These are phyloP conservation scores for Blakeslea trispora DNA, from an alignment of 371 early-diverging fungal genomes.

Conservation along the genomic window DNA sequence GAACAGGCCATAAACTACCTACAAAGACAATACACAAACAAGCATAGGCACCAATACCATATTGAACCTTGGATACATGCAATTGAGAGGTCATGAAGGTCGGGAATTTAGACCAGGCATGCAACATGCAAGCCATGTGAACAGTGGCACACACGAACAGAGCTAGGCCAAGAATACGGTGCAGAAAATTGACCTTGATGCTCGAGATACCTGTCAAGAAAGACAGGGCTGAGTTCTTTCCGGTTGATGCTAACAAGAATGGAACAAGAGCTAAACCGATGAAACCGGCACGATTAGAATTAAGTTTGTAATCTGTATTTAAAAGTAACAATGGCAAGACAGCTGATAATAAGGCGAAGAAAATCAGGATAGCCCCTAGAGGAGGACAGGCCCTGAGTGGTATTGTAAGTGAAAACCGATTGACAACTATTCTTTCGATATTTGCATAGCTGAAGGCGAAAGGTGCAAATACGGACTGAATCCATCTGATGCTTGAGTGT, in stretches of 20 bases:
- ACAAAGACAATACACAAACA: constrained; percentile 52
- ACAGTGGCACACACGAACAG: constrained; percentile 51
- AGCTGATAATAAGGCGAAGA: constrained; percentile 40
- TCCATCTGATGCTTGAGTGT: background rate
- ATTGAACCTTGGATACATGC: constrained; percentile 45
- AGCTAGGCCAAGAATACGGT: constrained; percentile 51
- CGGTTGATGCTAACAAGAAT: constrained; percentile 58
- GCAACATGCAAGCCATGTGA: constrained; percentile 53
- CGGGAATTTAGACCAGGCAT: constrained; percentile 52
- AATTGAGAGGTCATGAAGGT: constrained; percentile 41
- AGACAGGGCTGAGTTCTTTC: constrained; percentile 57
- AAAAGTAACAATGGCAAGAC: constrained; percentile 44
- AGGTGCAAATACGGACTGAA: background rate
- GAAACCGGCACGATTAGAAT: constrained; percentile 64
- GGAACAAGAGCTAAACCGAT: constrained; percentile 55
- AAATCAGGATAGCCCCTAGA: constrained; percentile 47
- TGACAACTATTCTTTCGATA: constrained; percentile 43
- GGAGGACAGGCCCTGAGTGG: constrained; percentile 42
- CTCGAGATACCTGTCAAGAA: constrained; percentile 58
- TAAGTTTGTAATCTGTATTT: constrained; percentile 45
- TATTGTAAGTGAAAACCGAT: constrained; percentile 46
- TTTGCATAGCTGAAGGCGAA: background rate
- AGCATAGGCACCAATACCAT: constrained; percentile 56
- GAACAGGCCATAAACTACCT: constrained; percentile 53
- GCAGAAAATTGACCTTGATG: constrained; percentile 52